These are phyloP conservation scores for Tolypocladium pustulatum DNA, from an alignment of 2,329 filamentous ascomycete genomes.

Conservation along the genomic window DNA sequence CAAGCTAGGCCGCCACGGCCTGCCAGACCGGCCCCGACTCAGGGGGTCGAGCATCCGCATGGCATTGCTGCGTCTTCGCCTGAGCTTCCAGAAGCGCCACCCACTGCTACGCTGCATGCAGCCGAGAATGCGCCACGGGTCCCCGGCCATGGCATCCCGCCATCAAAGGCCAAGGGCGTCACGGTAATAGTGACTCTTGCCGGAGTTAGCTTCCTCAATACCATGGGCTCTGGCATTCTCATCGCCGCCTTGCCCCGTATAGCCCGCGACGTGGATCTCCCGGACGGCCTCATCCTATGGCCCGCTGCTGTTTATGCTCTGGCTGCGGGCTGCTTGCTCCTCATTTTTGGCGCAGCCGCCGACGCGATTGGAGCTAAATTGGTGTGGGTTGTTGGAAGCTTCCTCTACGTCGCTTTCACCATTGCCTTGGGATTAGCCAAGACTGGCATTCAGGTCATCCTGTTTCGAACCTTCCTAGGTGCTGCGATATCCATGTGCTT, in stretches of 20 bases:
- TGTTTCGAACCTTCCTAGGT: slow-evolving; percentile 23
- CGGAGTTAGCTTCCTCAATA: slow-evolving; percentile 23
- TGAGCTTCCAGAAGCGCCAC: neutral
- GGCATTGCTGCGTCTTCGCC: neutral
- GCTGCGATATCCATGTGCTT: slow-evolving; percentile 26
- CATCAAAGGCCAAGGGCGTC: slow-evolving; percentile 5
- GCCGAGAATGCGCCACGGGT: neutral
- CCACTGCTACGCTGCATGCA: neutral
- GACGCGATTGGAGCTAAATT: slow-evolving; percentile 24
- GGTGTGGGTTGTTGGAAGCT: slow-evolving; percentile 22
- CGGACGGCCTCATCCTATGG: slow-evolving; percentile 19
- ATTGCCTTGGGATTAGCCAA: slow-evolving; percentile 20
- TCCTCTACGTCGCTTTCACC: slow-evolving; percentile 20
- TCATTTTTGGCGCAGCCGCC: slow-evolving; percentile 25
- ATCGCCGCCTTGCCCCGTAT: slow-evolving; percentile 26
- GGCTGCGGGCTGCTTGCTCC: slow-evolving; percentile 18
- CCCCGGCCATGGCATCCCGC: neutral
- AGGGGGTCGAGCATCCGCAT: neutral
- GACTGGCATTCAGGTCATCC: slow-evolving; percentile 25
- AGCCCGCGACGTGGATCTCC: slow-evolving; percentile 21
- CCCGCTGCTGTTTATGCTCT: slow-evolving; percentile 18
- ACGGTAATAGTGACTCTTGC: slow-evolving; percentile 21
- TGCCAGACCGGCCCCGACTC: neutral
- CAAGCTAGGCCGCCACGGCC: neutral
- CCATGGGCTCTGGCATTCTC: slow-evolving; percentile 25